Percentiles rank a stretch among this genome's conserved stretches.
Conservation (phyloP, 129 eudicot genomes). For the Escallonia rubra region DNA sequence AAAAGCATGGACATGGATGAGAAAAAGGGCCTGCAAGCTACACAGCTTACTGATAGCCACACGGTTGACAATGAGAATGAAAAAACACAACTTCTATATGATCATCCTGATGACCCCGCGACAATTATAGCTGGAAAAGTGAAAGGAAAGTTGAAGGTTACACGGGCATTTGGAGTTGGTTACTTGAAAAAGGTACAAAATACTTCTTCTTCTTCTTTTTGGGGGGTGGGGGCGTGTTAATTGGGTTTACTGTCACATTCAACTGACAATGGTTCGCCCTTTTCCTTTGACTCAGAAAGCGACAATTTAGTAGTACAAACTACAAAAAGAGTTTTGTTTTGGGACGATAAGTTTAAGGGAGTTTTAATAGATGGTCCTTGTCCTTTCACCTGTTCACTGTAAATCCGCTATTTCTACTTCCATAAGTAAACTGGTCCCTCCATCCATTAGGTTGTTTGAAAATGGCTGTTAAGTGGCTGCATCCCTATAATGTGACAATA, state of each 20-base stretch:
- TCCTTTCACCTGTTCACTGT: too few species aligned
- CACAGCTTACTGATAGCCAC: slow-evolving; percentile 81
- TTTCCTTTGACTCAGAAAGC: too few species aligned
- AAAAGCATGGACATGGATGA: slow-evolving; percentile 21
- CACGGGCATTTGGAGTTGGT: slow-evolving; percentile 98
- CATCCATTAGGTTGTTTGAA: too few species aligned
- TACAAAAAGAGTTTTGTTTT: background rate
- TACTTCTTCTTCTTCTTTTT: too few species aligned
- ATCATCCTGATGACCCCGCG: slow-evolving; percentile 83
- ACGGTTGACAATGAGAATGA: slow-evolving; percentile 82
- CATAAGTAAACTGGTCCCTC: too few species aligned
- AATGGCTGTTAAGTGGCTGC: too few species aligned
- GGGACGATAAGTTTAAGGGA: background rate
- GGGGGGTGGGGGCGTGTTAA: too few species aligned
- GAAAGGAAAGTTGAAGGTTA: slow-evolving; percentile 91
- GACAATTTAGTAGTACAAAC: too few species aligned
- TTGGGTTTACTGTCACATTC: too few species aligned
- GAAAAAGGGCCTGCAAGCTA: slow-evolving; percentile 39
- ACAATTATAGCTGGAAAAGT: slow-evolving; percentile 71
- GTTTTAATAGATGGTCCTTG: background rate
- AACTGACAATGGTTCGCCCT: too few species aligned
- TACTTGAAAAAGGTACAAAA: slow-evolving; percentile 80
- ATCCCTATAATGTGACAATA: too few species aligned
- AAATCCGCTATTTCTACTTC: too few species aligned
- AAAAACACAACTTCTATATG: slow-evolving; percentile 49